Evolutionary conservation across 2,329 filamentous ascomycete species (phyloP), one percentile per base, ranked within the genome.

Genomic region (Xylariaceae sp.): DNA sequence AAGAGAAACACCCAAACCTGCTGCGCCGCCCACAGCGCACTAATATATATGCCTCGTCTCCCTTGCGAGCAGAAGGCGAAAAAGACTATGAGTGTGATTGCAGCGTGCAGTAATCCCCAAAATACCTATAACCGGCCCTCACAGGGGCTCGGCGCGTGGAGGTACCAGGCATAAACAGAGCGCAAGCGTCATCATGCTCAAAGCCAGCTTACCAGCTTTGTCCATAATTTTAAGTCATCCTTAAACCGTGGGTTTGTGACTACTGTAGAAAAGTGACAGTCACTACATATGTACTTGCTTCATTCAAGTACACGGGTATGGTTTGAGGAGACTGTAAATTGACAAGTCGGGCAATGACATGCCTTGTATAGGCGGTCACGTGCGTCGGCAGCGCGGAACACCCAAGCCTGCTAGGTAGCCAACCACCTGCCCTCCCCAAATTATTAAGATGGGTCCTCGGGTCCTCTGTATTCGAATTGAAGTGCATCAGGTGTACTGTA

Each of bases 1-100:
- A 42, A 81, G 74, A 64, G 76, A 79, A 41, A 57, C 55, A 29
- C 52, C 68, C 23, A 61, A 66, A 58, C 49, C 61, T 44, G 40
- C 57, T 26, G 48, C 54, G 40, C 50, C 53, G 44, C 52, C 62
- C 48, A 63, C 48, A 41, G 18, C 45, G 19, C 41, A 59, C 23
- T 54, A 52, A 23, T 41, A 40, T 23, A 57, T 49, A 41, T 42
- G n/a, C 5, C 47, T 20, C n/a, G 46, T 37, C 2, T 40, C 45
- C 9, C 6, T 19, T 21, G 23, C 21, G 40, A 16, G 20, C 41
- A 44, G 42, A 49, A 48, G 40, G 44, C 19, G 20, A n/a, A 9
- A 12, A 20, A 16, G 32, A 40, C 40, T n/a, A 42, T 45, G 40
- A 12, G 46, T 42, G 26, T 42, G 10, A 40, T 26, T 26, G 42